phyloP scores from a whole-genome alignment of 164 flowering plant genomes.

The Chimonanthus praecox region DNA sequence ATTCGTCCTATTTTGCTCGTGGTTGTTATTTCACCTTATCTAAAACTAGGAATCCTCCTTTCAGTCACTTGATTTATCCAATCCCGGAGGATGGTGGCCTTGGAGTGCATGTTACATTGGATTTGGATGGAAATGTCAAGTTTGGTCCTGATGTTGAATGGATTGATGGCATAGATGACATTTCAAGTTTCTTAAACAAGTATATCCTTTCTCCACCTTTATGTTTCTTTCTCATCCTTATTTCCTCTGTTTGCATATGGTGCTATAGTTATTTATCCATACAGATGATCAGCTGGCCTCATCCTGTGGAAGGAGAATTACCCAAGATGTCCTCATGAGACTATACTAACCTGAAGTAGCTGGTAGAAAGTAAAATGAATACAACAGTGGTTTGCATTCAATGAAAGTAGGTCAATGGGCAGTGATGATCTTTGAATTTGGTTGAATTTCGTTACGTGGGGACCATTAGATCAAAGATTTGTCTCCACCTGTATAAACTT shows the following conservation, averaged over 20 bases:
- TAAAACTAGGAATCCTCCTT: conserved; percentile 48
- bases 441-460: too few species aligned
- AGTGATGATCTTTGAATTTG: too few species aligned
- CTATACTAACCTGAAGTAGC: neutral
- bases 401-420: too few species aligned
- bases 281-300: neutral
- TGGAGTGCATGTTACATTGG: conserved; percentile 91
- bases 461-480: too few species aligned
- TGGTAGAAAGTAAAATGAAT: too few species aligned
- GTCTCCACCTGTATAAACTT: too few species aligned
- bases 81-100: conserved; percentile 92
- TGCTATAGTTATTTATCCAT: neutral
- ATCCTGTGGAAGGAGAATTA: neutral
- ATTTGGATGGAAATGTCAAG: conserved; percentile 69
- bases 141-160: conserved; percentile 98
- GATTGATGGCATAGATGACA: conserved; percentile 58
- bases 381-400: too few species aligned
- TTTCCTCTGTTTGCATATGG: too few species aligned
- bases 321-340: neutral
- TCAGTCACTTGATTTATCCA: conserved; percentile 80
- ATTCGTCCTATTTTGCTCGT: conserved; percentile 58
- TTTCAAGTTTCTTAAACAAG: conserved; percentile 71
- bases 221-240: neutral
- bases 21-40: conserved; percentile 85
- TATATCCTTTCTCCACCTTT: conserved; percentile 13